Evolutionary conservation across 768 basidiomycete genomes (phyloP), one percentile per base, ranked within the genome.

Genomic region (Gymnopilus dilepis): DNA sequence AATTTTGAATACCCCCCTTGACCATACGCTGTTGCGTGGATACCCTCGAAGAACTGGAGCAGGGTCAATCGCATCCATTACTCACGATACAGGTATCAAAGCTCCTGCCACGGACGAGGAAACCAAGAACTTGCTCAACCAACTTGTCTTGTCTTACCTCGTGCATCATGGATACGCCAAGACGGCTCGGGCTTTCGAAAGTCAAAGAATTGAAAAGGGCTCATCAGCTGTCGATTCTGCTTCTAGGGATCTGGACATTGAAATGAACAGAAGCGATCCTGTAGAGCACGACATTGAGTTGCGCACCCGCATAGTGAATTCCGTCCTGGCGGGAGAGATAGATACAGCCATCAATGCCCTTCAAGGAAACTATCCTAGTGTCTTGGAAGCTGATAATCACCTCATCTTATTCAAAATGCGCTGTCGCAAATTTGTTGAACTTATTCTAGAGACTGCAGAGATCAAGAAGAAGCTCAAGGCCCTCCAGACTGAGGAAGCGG

Each of bases 361-460:
- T 6, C 75, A 76, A 62, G 74, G 70, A 54, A 80, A 88, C 60
- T 87, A 88, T 70, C 88, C 91, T 0, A 68, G 74, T 3, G 91
- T 89, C 6, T 77, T 95, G 22, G 83, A 83, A 60, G 83, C 83
- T 26, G 88, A 92, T 56, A 82, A 84, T 38, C 88, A 88, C 8
- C 76, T 92, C 15, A 82, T 95, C 76, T 74, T 84, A n/a, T 91
- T 95, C 79, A 92, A 91, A 72, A 74, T 96, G 66, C 84, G 89
- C 24, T 93, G 92, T 75, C 83, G 92, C 67, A 92, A 90, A 74
- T 94, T 95, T 68, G 87, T 95, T 45, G 94, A 95, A 73, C 82
- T 94, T 28, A 84, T 92, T 13, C 69, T 94, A 65, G 85, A 87
- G 65, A 86, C 91, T 9, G 82, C 86, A 5, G 90, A 88, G 62